Conservation (phyloP, 352 stramenopile species). For the Phytophthora hibernalis region DNA sequence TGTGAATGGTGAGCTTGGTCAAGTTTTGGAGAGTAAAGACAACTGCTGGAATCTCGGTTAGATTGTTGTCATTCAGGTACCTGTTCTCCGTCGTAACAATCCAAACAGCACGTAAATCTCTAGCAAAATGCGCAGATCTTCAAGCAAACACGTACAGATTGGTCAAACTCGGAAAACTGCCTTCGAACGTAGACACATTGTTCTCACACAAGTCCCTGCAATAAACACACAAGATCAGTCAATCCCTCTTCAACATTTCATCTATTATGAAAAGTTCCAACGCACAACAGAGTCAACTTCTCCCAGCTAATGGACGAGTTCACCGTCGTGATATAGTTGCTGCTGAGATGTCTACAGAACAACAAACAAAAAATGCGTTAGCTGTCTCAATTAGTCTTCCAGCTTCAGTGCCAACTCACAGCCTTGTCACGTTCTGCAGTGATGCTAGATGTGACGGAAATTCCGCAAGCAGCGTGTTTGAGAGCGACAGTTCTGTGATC, state of each 20-base stretch:
- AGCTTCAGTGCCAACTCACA: conserved; percentile 23
- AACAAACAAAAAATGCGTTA: conserved; percentile 1
- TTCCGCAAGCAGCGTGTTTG: conserved; percentile 18
- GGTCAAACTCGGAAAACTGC: conserved; percentile 22
- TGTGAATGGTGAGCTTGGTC: conserved; percentile 17
- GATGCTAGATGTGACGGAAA: conserved; percentile 22
- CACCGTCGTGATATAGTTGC: conserved; percentile 31
- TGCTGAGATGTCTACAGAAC: conserved; percentile 9
- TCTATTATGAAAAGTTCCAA: not conserved
- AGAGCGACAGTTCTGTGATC: conserved; percentile 8
- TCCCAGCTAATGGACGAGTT: conserved; percentile 21
- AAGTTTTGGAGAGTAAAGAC: conserved; percentile 30
- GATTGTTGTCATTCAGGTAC: conserved; percentile 26
- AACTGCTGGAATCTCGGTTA: conserved; percentile 26
- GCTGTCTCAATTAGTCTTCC: not conserved
- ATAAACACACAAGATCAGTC: not conserved
- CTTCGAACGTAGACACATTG: conserved; percentile 25
- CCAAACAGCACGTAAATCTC: not conserved
- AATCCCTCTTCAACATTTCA: not conserved
- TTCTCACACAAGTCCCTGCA: conserved; percentile 27
- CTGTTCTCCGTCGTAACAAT: not conserved
- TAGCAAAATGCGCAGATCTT: not conserved
- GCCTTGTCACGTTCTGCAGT: conserved; percentile 4
- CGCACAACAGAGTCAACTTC: conserved; percentile 24
- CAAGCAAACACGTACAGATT: conserved; percentile 17